Evolutionary conservation across 768 basidiomycete genomes (phyloP).

Genomic region (Amanita inopinata): DNA sequence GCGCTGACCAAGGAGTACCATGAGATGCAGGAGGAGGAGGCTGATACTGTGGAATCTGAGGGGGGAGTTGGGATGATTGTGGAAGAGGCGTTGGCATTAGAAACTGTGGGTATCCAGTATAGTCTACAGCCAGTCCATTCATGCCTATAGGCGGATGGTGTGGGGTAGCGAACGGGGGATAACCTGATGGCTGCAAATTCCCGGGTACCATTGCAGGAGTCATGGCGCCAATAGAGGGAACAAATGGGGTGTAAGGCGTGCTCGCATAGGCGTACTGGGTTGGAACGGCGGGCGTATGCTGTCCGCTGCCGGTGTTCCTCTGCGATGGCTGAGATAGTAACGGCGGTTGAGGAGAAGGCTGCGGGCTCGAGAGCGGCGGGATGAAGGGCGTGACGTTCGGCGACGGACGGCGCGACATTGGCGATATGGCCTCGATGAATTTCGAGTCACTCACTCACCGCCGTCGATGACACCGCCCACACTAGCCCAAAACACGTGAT

Average conservation of each 20-base stretch:
- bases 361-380: conserved; percentile 31
- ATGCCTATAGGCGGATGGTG: conserved; percentile 10
- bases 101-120: conserved; percentile 23
- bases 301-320: conserved; percentile 17
- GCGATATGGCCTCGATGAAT: neutral
- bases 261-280: conserved; percentile 19
- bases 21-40: conserved; percentile 11
- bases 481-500: too few relatives aligned
- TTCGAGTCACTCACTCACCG: neutral
- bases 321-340: conserved; percentile 17
- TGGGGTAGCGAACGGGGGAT: conserved; percentile 8
- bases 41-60: conserved; percentile 10
- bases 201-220: neutral
- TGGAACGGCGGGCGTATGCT: conserved; percentile 19
- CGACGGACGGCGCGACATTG: conserved; percentile 8
- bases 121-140: conserved; percentile 20
- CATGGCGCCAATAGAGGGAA: neutral
- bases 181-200: conserved; percentile 16
- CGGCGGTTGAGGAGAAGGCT: conserved; percentile 23
- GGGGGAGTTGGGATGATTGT: conserved; percentile 11
- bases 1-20: conserved; percentile 12
- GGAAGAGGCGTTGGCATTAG: conserved; percentile 11
- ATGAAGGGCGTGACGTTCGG: conserved; percentile 24
- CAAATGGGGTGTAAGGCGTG: neutral
- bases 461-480: too few relatives aligned